Evolutionary conservation across 2,329 filamentous ascomycete genomes (phyloP), one percentile per base, ranked within the genome.

Genomic region (Tympanopsis confertula): DNA sequence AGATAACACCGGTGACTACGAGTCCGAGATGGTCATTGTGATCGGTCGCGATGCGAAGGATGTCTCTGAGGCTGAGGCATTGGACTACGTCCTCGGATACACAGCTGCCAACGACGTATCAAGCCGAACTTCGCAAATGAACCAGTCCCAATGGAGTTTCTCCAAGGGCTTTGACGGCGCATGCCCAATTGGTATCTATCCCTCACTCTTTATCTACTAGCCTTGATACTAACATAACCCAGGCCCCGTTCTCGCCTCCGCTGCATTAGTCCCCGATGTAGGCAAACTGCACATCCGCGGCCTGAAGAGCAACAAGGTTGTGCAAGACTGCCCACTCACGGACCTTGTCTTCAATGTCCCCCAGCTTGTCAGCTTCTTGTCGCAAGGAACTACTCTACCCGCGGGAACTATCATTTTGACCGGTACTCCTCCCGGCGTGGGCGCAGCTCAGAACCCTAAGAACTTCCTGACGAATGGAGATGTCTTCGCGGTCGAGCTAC

Each of bases 51-150:
- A 39, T 15, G 56, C 54, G 19, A 62, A 61, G 46, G 72, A 78
- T 44, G 70, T 77, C 7, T 57, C 62, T 35, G 71, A 75, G 45
- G 62, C 58, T 1, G 65, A 78, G 19, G 73, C 74, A 4, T 50
- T 74, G 37, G 63, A 69, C 44, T 76, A 79, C 46, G 63, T 82
- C 4, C 66, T 81, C 2, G 76, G 77, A 19, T 82, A 82, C 50
- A 76, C 73, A 1, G 66, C 67, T 17, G 66, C 67, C 47, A 82
- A 81, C 55, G 76, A 82, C 48, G 67, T 82, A 5, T 78, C 73
- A 2, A 71, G 68, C 42, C 67, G 74, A 3, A 66, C 69, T 37
- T 62, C 61, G 38, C 74, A 79, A 56, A 62, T 68, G 45, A 58
- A 62, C 17, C 64, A 69, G 50, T 61, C 58, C 36, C 71, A 76